These are phyloP conservation scores for Leavenworthia alabamica DNA, from an alignment of 345 rosid genomes.

Conservation along the genomic window DNA sequence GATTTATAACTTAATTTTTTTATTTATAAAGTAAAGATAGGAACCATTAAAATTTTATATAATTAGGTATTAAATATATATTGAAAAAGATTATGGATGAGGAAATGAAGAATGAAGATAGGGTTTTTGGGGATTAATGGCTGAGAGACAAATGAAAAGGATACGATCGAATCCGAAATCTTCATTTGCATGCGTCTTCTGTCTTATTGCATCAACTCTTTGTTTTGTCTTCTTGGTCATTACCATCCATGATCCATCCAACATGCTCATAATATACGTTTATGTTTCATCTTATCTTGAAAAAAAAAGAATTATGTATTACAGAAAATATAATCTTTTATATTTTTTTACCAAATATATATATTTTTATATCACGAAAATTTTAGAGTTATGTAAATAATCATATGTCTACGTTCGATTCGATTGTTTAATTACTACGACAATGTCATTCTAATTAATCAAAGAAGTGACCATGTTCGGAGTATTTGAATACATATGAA, in stretches of 20 bases:
- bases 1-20: background rate
- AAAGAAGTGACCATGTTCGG: conserved; percentile 7
- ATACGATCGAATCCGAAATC: conserved; percentile 28
- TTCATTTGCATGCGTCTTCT: conserved; percentile 26
- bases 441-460: background rate
- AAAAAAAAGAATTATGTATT: background rate
- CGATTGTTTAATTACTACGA: background rate
- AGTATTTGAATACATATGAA: background rate
- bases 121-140: conserved; percentile 21
- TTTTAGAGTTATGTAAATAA: background rate
- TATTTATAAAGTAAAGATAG: background rate
- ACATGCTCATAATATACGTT: background rate
- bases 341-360: background rate
- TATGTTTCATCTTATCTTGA: background rate
- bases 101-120: conserved; percentile 21
- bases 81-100: conserved; percentile 4
- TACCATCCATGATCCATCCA: conserved; percentile 6
- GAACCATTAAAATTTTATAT: background rate
- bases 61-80: background rate
- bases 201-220: conserved; percentile 17
- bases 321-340: background rate
- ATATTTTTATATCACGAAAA: background rate
- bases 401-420: background rate
- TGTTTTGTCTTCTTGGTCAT: conserved; percentile 15
- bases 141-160: conserved; percentile 32